Evolutionary conservation across 2,329 filamentous ascomycete species (phyloP).

Genomic region (Fusarium nematophilum): DNA sequence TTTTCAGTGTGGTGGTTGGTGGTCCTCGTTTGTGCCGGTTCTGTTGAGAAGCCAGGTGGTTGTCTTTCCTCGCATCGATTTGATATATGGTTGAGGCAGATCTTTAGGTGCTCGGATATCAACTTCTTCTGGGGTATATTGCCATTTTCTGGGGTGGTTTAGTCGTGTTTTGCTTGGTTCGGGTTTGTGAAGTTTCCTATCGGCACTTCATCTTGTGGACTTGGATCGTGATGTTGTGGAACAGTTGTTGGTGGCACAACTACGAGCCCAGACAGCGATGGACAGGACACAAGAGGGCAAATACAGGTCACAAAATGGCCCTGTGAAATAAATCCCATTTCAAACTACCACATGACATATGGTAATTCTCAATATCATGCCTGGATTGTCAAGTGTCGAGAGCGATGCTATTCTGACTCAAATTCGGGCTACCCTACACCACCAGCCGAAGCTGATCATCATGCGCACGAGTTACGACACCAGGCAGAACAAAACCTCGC

Average conservation of each 20-base stretch:
- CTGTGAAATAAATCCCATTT: too few relatives aligned
- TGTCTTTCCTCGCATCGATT: too few relatives aligned
- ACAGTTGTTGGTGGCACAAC: neutral
- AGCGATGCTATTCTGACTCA: neutral
- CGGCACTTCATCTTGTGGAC: neutral
- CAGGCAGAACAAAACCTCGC: neutral
- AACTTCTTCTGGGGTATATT: neutral
- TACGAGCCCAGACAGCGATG: neutral
- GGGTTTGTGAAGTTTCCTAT: neutral
- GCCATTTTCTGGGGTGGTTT: neutral
- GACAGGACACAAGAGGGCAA: neutral
- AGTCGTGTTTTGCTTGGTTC: neutral
- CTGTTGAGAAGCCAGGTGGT: too few relatives aligned
- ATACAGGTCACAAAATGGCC: too few relatives aligned
- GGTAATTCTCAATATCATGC: neutral
- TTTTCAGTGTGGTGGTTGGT: too few relatives aligned
- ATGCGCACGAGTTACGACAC: neutral
- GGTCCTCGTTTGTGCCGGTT: too few relatives aligned
- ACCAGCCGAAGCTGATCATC: neutral
- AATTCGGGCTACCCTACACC: conserved; percentile 30
- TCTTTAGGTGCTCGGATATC: neutral
- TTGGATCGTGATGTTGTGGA: conserved; percentile 7
- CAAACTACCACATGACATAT: too few relatives aligned
- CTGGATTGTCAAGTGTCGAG: neutral
- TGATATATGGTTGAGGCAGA: neutral